These are phyloP conservation scores for Capsella bursapastoris DNA, from an alignment of 345 rosid species.

Conservation along the genomic window DNA sequence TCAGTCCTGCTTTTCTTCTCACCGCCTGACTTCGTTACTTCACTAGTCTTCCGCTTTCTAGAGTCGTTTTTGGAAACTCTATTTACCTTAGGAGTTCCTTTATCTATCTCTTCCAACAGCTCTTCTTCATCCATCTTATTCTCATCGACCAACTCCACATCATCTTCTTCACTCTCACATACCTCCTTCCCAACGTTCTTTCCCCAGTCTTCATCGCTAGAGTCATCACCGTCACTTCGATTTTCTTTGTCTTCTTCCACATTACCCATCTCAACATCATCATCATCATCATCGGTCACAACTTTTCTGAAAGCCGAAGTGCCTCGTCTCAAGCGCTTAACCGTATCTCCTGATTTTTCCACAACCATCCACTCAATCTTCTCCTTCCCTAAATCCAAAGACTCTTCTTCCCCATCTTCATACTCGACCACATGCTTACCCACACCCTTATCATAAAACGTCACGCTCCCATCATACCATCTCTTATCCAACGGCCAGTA, in stretches of 20 bases:
- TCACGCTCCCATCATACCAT: constrained; percentile 84
- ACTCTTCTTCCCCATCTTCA: constrained; percentile 87
- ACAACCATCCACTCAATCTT: constrained; percentile 78
- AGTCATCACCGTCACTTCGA: constrained; percentile 57
- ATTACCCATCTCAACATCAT: constrained; percentile 46
- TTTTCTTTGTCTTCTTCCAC: constrained; percentile 46
- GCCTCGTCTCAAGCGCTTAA: constrained; percentile 74
- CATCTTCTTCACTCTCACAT: constrained; percentile 60
- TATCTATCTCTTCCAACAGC: constrained; percentile 37
- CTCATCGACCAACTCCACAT: constrained; percentile 59
- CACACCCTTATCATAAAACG: constrained; percentile 51
- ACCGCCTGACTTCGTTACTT: constrained; percentile 43
- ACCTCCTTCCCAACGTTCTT: constrained; percentile 52
- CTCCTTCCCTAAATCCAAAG: constrained; percentile 83
- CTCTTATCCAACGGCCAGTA: constrained; percentile 92
- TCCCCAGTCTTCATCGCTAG: constrained; percentile 87
- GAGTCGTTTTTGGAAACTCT: constrained; percentile 40
- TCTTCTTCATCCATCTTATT: constrained; percentile 51
- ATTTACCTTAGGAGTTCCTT: constrained; percentile 36
- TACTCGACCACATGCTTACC: constrained; percentile 78
- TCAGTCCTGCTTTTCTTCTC: constrained; percentile 58
- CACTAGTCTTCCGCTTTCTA: constrained; percentile 55
- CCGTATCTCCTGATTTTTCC: constrained; percentile 39
- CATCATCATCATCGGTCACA: constrained; percentile 54
- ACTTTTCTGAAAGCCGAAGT: constrained; percentile 52